Evolutionary conservation across 148 eudicot genomes (phyloP).

Genomic region (Heliosperma pusillum): DNA sequence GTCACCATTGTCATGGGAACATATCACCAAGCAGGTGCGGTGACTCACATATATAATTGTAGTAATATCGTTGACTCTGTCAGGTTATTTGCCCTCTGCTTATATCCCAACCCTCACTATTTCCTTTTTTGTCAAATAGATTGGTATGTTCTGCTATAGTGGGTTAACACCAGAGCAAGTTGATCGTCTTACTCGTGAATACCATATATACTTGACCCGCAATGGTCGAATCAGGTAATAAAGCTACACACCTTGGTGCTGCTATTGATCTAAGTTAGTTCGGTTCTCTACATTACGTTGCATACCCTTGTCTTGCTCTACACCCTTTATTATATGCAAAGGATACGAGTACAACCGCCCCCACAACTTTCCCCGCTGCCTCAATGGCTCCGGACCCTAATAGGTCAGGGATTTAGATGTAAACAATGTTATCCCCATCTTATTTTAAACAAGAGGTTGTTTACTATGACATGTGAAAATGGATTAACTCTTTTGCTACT

Average conservation of each 20-base stretch:
- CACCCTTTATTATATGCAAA: too few species aligned
- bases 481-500: too few species aligned
- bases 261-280: not conserved
- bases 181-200: conserved; percentile 81
- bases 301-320: too few species aligned
- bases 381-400: too few species aligned
- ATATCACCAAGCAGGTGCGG: conserved; percentile 85
- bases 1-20: conserved; percentile 93
- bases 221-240: conserved; percentile 93
- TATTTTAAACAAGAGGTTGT: too few species aligned
- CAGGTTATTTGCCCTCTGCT: not conserved
- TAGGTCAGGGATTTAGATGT: too few species aligned
- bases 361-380: too few species aligned
- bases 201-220: conserved; percentile 85
- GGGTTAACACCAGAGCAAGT: conserved; percentile 97
- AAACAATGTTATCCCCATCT: too few species aligned
- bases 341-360: too few species aligned
- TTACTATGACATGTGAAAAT: too few species aligned
- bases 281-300: not conserved
- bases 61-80: not conserved
- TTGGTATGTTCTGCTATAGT: conserved; percentile 99
- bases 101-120: not conserved
- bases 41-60: not conserved
- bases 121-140: conserved; percentile 40
- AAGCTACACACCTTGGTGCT: not conserved